Base-by-base conservation (phyloP, 2,329 filamentous ascomycete genomes). In the Mycosphaerella sp. region DNA sequence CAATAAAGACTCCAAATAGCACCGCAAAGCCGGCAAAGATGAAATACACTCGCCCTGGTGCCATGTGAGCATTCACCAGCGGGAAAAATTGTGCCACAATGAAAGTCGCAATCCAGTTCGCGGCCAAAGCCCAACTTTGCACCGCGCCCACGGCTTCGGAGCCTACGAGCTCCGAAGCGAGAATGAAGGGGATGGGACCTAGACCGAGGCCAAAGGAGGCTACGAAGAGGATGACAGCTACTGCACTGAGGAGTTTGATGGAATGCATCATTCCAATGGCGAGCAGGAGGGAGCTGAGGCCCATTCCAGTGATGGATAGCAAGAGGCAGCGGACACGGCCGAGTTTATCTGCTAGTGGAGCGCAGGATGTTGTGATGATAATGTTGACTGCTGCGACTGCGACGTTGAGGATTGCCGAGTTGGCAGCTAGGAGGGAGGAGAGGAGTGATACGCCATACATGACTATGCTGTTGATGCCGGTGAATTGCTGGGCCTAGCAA, bases 381-480 rank as follows among this genome's bases (percentile, higher is more conserved):
- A 98, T 81, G 70, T 97, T 97, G 65, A 95, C 80, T 10, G 82
- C 78, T 0, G 89, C 95, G 53, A 97, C 89, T 49, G 87, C 72
- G 54, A 97, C 91, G 49, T 91, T 95, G 46, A 98, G 78, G 1
- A 94, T 73, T 0, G 86, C 85, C 0, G 90, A 91, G 55, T 84
- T 89, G 41, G 89, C 81, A 3, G 88, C 86, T 0, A 98, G 79
- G 1, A 97, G 79, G 56, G 83, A 82, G 28, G 86, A 82, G 12
- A 98, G 79, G 1, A 98, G 81, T 0, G 87, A 89, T 5, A 97
- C 93, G 2, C 90, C 95, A 70, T 98, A 98, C 90, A 98, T 96
- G 71, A 97, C 86, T 65, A 97, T 91, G 52, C 86, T 91, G 78
- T 98, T 97, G 73, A 97, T 91, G 57, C 73, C 91, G 52, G 87